Evolutionary conservation across 306 rosid species (phyloP).

Genomic region (Arachis hypogaea): DNA sequence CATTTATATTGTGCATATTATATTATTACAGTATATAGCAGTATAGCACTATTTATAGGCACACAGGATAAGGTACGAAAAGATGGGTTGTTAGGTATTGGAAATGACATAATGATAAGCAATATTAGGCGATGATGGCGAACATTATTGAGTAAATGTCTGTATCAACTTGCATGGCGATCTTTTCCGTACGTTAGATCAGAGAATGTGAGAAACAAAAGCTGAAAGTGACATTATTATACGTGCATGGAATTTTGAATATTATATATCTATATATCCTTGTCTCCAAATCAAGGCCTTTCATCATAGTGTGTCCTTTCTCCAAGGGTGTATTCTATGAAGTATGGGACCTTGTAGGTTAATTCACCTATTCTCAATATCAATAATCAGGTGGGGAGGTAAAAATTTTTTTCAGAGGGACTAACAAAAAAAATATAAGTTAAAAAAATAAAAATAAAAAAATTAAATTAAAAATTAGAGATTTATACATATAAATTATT

Average conservation of each 20-base stretch:
- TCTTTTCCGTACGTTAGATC: slow-evolving; percentile 20
- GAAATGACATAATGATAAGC: slow-evolving; percentile 1
- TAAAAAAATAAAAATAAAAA: too few species aligned
- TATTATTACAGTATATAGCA: too few species aligned
- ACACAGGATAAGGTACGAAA: slow-evolving; percentile 23
- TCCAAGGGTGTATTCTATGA: neutral
- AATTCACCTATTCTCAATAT: too few species aligned
- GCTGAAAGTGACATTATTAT: slow-evolving; percentile 32
- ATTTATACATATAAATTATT: too few species aligned
- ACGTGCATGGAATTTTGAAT: slow-evolving; percentile 40
- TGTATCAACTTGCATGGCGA: slow-evolving; percentile 39
- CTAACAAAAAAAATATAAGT: too few species aligned
- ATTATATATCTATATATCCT: neutral
- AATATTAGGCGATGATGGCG: neutral
- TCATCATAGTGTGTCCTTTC: slow-evolving; percentile 32
- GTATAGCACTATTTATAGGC: neutral
- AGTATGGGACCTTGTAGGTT: too few species aligned
- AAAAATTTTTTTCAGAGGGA: too few species aligned
- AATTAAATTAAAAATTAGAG: too few species aligned
- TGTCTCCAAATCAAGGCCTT: neutral
- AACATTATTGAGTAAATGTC: slow-evolving; percentile 35
- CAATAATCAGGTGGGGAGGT: too few species aligned
- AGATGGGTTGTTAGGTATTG: neutral
- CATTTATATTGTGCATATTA: too few species aligned
- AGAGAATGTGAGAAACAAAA: slow-evolving; percentile 42